These are phyloP conservation scores for Termitomyces eurrhizus DNA, from an alignment of 768 basidiomycete species.

Conservation along the genomic window DNA sequence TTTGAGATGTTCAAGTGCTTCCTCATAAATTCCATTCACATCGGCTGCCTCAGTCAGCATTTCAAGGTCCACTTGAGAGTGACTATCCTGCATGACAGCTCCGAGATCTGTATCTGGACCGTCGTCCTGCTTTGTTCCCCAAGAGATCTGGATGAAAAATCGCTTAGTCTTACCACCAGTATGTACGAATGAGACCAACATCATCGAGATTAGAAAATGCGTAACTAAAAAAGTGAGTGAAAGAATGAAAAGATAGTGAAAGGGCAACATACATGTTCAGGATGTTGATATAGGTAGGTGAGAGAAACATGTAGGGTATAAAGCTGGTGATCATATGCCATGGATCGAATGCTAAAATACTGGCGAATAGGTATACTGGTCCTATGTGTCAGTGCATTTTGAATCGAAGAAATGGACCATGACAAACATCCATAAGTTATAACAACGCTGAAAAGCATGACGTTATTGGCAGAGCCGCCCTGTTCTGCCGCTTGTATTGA, in stretches of 20 bases:
- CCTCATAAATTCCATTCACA: constrained; percentile 80
- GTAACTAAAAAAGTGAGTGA: constrained; percentile 45
- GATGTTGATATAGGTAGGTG: constrained; percentile 76
- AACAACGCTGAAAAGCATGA: constrained; percentile 83
- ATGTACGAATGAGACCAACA: constrained; percentile 35
- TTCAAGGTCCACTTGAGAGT: constrained; percentile 85
- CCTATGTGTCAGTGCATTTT: not conserved
- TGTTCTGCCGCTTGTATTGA: constrained; percentile 67
- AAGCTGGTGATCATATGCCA: constrained; percentile 97
- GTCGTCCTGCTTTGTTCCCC: constrained; percentile 95
- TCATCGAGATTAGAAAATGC: constrained; percentile 87
- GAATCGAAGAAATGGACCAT: not conserved
- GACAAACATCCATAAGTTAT: constrained; percentile 74
- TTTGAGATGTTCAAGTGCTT: constrained; percentile 72
- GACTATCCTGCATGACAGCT: constrained; percentile 73
- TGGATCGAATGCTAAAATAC: constrained; percentile 86
- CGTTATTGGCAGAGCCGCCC: constrained; percentile 59
- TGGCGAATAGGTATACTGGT: constrained; percentile 72
- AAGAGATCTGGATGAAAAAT: constrained; percentile 59
- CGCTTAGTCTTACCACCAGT: not conserved
- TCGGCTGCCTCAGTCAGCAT: constrained; percentile 79
- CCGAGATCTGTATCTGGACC: constrained; percentile 75
- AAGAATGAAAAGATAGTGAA: constrained; percentile 8
- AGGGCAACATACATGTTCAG: constrained; percentile 60
- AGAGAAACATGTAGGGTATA: constrained; percentile 81